Percentiles rank a stretch among this genome's conserved stretches.
Evolutionary conservation across 1,284 basidiomycete species (phyloP).

Genomic region (Cryptococcus sp.): DNA sequence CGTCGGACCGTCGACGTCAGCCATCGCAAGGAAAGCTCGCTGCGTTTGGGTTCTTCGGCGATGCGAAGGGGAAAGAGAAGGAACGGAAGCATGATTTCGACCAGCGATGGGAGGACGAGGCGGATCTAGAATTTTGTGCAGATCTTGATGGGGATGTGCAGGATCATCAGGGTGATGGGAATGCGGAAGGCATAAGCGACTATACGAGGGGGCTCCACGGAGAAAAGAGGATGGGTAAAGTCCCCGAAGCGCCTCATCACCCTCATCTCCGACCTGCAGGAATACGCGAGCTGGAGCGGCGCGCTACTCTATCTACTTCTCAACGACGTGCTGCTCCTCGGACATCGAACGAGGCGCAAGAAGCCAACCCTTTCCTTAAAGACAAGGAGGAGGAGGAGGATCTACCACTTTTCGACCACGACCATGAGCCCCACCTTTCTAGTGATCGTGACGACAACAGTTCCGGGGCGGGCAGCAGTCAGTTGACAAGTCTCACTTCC

Average conservation of each 20-base stretch:
- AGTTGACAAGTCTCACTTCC: conserved; percentile 1
- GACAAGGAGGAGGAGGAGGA: conserved; percentile 2
- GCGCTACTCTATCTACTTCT: conserved; percentile 8
- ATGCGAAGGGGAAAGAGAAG: conserved; percentile 4
- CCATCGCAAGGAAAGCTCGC: conserved; percentile 35
- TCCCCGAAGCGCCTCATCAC: conserved; percentile 42
- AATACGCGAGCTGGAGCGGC: conserved; percentile 28
- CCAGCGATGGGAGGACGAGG: conserved; percentile 38
- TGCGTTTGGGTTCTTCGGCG: conserved; percentile 38
- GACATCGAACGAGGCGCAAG: background rate
- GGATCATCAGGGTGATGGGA: conserved; percentile 12
- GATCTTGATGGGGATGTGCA: background rate
- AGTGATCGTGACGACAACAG: no score
- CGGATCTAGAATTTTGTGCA: conserved; percentile 34
- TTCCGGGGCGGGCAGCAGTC: conserved; percentile 1
- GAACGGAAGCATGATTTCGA: conserved; percentile 24
- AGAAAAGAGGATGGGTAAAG: conserved; percentile 14
- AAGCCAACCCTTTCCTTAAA: background rate
- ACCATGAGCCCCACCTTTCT: background rate
- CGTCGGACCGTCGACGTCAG: background rate
- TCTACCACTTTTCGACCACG: conserved; percentile 2
- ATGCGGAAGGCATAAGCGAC: background rate
- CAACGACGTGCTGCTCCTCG: background rate
- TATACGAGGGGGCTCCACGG: background rate
- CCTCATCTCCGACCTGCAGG: conserved; percentile 39